Base-by-base conservation (phyloP, 495 filamentous ascomycete species). In the Platismatia glauca region DNA sequence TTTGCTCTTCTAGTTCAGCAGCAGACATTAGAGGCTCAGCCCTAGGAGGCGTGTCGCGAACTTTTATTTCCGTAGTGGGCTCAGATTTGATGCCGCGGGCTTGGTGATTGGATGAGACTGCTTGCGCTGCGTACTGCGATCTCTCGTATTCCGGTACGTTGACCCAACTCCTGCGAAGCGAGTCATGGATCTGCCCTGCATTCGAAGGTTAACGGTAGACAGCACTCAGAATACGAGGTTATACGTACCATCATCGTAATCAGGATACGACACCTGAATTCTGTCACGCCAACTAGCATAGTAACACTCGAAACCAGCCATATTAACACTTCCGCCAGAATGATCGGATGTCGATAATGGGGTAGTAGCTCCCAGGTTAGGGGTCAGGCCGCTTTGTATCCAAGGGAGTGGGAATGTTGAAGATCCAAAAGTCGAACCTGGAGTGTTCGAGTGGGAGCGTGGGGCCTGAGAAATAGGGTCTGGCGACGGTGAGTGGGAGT, bases 1-100 rank as follows among this genome's bases (percentile, higher is more conserved):
- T 58, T 7, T 67, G 57, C 6, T 65, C 34, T 31, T 67, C 66
- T 8, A 52, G 46, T 20, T 63, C 64, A 12, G 22, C n/a, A 16
- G 43, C 15, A 15, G 56, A 46, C 22, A 61, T 8, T 1, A 57
- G 59, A 48, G 61, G 46, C 44, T 66, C 58, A 16, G 38, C 38
- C 16, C 62, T 53, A 6, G 35, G 16, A 41, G 57, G 48, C 27
- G 16, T 22, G 3, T 29, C 24, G 8, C 24, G 29, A 31, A 43
- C 52, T 22, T 53, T 34, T 7, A 4, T 15, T 11, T 46, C 29
- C 27, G 39, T 15, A n/a, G 11, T 55, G 11, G 57, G 24, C 46
- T 60, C 34, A 31, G 18, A 13, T 18, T 48, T 55, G 27, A 41
- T 18, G n/a, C 20, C 35, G 24, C 43, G 22, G 22, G 41, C 1